phyloP scores from a whole-genome alignment of 1,139 yeast species.

The Magnusiomyces tetraspermus region DNA sequence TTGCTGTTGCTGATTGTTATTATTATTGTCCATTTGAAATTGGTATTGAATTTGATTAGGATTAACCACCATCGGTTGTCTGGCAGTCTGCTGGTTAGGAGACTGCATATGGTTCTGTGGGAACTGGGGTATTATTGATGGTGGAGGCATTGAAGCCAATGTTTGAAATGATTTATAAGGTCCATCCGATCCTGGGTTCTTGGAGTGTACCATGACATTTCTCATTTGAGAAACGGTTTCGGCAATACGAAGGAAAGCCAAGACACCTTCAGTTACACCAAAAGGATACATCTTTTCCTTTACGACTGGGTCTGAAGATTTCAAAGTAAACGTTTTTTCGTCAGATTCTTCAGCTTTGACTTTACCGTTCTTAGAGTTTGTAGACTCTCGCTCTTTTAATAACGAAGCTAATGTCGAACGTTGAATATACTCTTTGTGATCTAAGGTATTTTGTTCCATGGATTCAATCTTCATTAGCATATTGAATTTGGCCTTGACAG shows the following conservation, averaged over 20 bases:
- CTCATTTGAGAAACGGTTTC: slow-evolving; percentile 66
- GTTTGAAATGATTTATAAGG: slow-evolving; percentile 54
- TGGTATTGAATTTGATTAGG: slow-evolving; percentile 3
- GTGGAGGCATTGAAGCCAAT: slow-evolving; percentile 21
- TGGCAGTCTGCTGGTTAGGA: slow-evolving; percentile 1
- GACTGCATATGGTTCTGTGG: slow-evolving; percentile 5
- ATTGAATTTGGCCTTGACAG: slow-evolving; percentile 51
- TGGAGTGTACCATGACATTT: slow-evolving; percentile 52
- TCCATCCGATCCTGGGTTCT: slow-evolving; percentile 38
- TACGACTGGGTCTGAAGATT: not conserved
- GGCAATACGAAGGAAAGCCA: slow-evolving; percentile 63
- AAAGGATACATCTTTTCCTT: not conserved
- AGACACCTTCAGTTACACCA: slow-evolving; percentile 46
- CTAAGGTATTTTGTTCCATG: slow-evolving; percentile 50
- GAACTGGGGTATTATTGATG: slow-evolving; percentile 6
- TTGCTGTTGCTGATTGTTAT: not conserved
- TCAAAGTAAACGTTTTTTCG: not conserved
- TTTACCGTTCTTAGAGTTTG: not conserved
- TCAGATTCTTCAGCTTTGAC: not conserved
- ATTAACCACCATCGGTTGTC: slow-evolving; percentile 6
- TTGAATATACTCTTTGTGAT: slow-evolving; percentile 26
- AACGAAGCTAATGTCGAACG: slow-evolving; percentile 1
- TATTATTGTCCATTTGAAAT: slow-evolving; percentile 4
- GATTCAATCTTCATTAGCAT: slow-evolving; percentile 59
- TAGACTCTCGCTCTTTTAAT: not conserved